These are phyloP conservation scores for Amaranthus tricolor DNA, from an alignment of 179 eudicot species.

Conservation along the genomic window DNA sequence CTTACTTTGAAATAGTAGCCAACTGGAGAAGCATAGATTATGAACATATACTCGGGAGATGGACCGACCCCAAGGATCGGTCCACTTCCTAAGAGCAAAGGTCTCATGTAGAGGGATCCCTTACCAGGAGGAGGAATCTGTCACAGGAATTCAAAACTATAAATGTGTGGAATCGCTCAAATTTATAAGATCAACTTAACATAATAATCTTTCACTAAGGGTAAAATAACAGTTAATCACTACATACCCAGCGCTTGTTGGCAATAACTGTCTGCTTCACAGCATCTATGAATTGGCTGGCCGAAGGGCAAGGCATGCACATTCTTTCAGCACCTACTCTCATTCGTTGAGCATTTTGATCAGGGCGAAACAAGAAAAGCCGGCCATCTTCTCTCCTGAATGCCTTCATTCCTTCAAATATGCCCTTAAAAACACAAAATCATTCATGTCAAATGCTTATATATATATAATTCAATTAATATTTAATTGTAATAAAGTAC, in stretches of 20 bases:
- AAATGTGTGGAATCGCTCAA: too few species aligned
- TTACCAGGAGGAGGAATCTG: slow-evolving; percentile 52
- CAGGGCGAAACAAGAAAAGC: slow-evolving; percentile 34
- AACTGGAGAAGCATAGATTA: slow-evolving; percentile 44
- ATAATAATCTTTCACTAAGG: background rate
- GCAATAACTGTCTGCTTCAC: slow-evolving; percentile 37
- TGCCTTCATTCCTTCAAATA: slow-evolving; percentile 42
- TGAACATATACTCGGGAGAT: slow-evolving; percentile 42
- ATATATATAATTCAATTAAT: background rate
- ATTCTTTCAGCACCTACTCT: slow-evolving; percentile 36
- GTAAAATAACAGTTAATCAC: background rate
- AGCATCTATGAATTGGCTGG: slow-evolving; percentile 32
- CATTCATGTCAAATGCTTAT: background rate
- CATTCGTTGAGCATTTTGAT: slow-evolving; percentile 32
- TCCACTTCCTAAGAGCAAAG: slow-evolving; percentile 46
- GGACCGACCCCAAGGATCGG: slow-evolving; percentile 37
- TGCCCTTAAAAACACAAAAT: slow-evolving; percentile 20
- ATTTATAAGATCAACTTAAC: background rate
- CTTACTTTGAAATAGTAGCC: slow-evolving; percentile 39
- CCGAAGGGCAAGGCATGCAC: slow-evolving; percentile 42
- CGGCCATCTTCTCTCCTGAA: slow-evolving; percentile 29
- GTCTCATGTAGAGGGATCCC: slow-evolving; percentile 45
- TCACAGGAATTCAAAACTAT: background rate
- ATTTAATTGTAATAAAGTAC: too few species aligned
- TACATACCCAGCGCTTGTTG: slow-evolving; percentile 39